phyloP scores from a whole-genome alignment of 306 rosid species.

The Lagenaria siceraria region DNA sequence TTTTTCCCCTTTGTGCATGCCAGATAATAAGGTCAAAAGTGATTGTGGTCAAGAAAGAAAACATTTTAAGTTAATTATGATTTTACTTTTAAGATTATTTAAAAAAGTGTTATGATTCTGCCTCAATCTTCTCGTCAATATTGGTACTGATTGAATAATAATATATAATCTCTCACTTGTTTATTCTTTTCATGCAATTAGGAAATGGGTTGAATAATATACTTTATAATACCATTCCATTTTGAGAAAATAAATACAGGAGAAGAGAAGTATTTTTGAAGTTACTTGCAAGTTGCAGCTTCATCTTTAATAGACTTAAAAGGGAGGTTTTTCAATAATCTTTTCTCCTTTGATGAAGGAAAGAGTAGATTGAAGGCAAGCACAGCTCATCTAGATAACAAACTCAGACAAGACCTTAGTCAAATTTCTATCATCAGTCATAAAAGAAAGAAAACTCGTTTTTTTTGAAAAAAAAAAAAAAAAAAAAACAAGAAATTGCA shows the following conservation, averaged over 20 bases:
- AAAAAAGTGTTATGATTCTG: neutral
- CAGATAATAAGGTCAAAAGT: neutral
- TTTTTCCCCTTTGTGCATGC: neutral
- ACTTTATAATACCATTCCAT: neutral
- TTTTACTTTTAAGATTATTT: neutral
- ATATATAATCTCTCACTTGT: neutral
- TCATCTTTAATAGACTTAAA: neutral
- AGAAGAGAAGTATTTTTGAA: neutral
- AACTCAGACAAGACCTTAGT: neutral
- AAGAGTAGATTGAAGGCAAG: neutral
- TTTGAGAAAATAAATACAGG: neutral
- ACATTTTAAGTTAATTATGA: neutral
- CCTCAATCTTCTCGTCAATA: neutral
- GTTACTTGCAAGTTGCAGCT: neutral
- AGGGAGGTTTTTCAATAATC: neutral
- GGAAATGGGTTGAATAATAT: neutral
- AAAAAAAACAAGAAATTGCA: too few relatives aligned
- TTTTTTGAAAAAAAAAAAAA: too few relatives aligned
- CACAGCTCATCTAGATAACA: neutral
- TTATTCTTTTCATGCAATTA: neutral
- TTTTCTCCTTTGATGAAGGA: neutral
- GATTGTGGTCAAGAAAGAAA: neutral
- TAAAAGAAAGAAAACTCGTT: too few relatives aligned
- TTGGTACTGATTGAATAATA: neutral
- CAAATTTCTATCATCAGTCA: neutral